Conservation (phyloP, 768 basidiomycete species). For the Phlegmacium glaucopus region DNA sequence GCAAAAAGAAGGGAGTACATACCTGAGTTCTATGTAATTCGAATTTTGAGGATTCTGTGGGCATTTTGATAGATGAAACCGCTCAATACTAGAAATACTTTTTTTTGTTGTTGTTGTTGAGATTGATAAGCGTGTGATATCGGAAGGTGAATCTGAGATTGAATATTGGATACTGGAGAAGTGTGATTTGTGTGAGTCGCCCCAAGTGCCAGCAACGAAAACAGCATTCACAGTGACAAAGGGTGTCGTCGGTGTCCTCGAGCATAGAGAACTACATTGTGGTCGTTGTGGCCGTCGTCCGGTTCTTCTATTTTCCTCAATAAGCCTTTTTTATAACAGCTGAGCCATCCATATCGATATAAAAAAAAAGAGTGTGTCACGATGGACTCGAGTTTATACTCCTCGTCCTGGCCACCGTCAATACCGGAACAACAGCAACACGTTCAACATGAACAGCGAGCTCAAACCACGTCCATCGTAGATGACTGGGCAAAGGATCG, state of each 20-base stretch:
- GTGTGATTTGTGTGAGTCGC: no score
- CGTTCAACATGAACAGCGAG: constrained; percentile 25
- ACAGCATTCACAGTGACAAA: no score
- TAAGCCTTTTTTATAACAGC: constrained; percentile 19
- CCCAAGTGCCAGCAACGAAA: background rate
- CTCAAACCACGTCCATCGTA: constrained; percentile 21
- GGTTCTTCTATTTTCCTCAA: constrained; percentile 3
- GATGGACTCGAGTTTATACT: constrained; percentile 46
- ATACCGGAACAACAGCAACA: constrained; percentile 31
- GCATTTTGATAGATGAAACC: constrained; percentile 8
- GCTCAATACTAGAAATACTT: constrained; percentile 8
- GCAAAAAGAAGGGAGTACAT: constrained; percentile 6
- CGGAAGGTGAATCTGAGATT: constrained; percentile 31
- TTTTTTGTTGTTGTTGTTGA: constrained; percentile 15
- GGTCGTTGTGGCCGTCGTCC: constrained; percentile 5
- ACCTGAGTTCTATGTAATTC: constrained; percentile 32
- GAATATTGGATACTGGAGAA: constrained; percentile 3
- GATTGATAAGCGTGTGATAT: constrained; percentile 36
- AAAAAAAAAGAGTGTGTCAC: constrained; percentile 15
- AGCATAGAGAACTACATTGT: background rate
- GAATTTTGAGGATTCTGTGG: constrained; percentile 20
- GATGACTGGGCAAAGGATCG: constrained; percentile 48
- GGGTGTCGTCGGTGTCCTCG: background rate
- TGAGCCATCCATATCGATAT: constrained; percentile 19
- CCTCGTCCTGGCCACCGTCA: constrained; percentile 40